phyloP scores from a whole-genome alignment of 2,329 filamentous ascomycete genomes.

The Sporothrix brunneoviolacea region DNA sequence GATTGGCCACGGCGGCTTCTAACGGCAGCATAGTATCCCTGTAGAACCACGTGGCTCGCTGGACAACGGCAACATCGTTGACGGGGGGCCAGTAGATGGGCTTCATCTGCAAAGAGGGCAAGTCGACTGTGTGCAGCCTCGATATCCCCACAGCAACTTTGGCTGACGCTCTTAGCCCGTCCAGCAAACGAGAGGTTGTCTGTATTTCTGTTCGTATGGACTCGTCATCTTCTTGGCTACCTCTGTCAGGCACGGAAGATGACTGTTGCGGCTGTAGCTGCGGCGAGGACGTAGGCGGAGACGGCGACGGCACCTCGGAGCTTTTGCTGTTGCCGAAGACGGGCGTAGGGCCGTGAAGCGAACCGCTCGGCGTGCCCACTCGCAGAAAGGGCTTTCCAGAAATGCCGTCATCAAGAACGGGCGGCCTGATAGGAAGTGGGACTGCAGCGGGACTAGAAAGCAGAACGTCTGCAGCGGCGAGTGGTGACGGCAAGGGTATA shows the following conservation, averaged over 20 bases:
- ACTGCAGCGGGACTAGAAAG: neutral
- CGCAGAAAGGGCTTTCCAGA: constrained; percentile 49
- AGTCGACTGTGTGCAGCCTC: constrained; percentile 78
- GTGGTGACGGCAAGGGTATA: neutral
- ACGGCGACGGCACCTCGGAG: neutral
- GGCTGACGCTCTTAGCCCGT: constrained; percentile 18
- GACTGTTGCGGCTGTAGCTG: neutral
- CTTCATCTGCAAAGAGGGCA: constrained; percentile 81
- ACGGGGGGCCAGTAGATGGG: constrained; percentile 97
- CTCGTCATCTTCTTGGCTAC: neutral
- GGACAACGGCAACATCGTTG: constrained; percentile 76
- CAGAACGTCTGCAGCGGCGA: neutral
- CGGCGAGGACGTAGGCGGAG: neutral
- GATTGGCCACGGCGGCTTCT: constrained; percentile 78
- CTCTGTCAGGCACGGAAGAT: neutral
- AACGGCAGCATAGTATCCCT: constrained; percentile 89
- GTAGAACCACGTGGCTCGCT: constrained; percentile 94
- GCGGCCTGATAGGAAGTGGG: constrained; percentile 21
- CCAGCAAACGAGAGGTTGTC: neutral
- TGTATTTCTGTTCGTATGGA: neutral
- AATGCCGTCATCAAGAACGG: constrained; percentile 41
- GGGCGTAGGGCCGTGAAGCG: no score
- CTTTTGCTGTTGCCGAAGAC: no score
- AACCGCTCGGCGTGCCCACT: constrained; percentile 31
- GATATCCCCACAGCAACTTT: constrained; percentile 83